Percentiles rank a stretch among this genome's conserved stretches.
Conservation (phyloP, 805 yeast species). For the Saturnispora halmiae region DNA sequence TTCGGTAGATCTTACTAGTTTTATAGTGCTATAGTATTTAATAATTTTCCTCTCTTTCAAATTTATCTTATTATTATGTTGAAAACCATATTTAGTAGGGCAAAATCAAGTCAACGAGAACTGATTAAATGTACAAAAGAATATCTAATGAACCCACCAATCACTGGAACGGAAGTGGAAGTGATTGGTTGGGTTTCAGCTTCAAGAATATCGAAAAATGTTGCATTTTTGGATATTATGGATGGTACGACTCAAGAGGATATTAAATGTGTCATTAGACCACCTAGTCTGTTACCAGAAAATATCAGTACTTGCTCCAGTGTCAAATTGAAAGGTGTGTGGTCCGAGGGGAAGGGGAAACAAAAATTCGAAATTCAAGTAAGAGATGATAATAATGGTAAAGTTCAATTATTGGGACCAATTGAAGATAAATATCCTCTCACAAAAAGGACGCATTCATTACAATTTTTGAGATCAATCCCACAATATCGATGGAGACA, state of each 20-base stretch:
- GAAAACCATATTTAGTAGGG: not conserved
- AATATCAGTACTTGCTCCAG: conserved; percentile 33
- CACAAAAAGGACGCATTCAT: conserved; percentile 67
- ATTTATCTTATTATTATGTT: not conserved
- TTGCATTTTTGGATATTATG: conserved; percentile 67
- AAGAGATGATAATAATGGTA: conserved; percentile 22
- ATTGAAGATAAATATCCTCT: conserved; percentile 64
- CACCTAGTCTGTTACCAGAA: conserved; percentile 26
- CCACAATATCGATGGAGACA: conserved; percentile 77
- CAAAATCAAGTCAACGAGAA: not conserved
- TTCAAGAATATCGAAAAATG: conserved; percentile 61
- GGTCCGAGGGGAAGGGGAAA: conserved; percentile 39
- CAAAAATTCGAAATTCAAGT: conserved; percentile 46
- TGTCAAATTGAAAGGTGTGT: conserved; percentile 24
- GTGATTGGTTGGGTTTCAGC: conserved; percentile 71
- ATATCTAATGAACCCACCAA: conserved; percentile 30
- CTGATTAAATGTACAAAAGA: conserved; percentile 20
- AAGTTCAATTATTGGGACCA: conserved; percentile 46
- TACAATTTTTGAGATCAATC: conserved; percentile 57
- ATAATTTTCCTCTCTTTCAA: not conserved
- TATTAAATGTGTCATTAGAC: conserved; percentile 47
- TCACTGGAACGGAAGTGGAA: conserved; percentile 29
- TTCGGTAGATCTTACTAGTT: conserved; percentile 89
- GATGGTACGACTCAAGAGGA: conserved; percentile 63
- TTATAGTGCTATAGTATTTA: too few species aligned